These are phyloP conservation scores for Monocercomonoides exilis DNA, from an alignment of 78 protist species.

Conservation along the genomic window DNA sequence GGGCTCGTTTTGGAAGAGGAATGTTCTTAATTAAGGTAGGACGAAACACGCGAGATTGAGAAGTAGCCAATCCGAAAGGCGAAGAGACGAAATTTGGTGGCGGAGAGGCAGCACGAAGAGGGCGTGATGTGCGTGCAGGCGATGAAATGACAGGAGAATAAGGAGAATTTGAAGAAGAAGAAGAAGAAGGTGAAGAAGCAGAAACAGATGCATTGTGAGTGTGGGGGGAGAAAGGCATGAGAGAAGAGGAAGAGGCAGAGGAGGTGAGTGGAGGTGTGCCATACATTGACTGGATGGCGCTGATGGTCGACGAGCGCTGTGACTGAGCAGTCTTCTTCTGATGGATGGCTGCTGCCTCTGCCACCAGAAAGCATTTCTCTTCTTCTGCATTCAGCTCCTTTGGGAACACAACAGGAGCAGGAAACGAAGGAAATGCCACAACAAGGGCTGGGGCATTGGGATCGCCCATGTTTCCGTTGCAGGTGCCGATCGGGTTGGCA, in stretches of 20 bases:
- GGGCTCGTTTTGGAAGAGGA: too few species aligned
- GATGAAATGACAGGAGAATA: too few species aligned
- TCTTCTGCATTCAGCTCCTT: background rate
- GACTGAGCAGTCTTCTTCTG: background rate
- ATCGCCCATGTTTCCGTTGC: background rate
- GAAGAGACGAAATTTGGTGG: too few species aligned
- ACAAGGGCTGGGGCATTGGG: background rate
- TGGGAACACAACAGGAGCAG: background rate
- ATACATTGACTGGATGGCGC: background rate
- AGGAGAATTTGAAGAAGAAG: background rate
- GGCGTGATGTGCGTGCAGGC: too few species aligned
- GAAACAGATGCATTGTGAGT: background rate
- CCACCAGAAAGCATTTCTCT: background rate
- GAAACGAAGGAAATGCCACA: background rate
- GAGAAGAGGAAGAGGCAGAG: background rate
- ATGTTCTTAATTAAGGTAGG: too few species aligned
- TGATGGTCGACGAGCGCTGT: background rate
- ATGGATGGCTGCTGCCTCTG: background rate
- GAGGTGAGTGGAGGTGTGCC: background rate
- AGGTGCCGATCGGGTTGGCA: background rate
- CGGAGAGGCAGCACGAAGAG: too few species aligned
- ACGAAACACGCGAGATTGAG: too few species aligned
- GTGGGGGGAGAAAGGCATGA: background rate
- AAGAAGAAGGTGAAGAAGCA: background rate
- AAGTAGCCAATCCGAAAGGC: too few species aligned